Percentiles rank a stretch among this genome's conserved stretches.
phyloP scores from a whole-genome alignment of 441 rosid species.

The Cnidoscolus chayamansa region DNA sequence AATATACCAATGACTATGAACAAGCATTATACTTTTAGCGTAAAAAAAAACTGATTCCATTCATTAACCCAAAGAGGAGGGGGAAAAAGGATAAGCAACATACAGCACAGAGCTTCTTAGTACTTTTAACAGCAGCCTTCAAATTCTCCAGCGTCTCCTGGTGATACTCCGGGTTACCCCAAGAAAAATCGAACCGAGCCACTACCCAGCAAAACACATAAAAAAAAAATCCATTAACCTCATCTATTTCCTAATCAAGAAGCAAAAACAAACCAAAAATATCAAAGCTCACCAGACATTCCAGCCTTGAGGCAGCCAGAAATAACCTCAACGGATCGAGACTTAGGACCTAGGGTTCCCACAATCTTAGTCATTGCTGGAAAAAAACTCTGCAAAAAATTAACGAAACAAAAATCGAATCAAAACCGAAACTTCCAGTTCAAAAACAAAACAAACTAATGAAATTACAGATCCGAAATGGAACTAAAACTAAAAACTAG shows the following conservation, averaged over 20 bases:
- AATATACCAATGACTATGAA: neutral
- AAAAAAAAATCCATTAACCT: constrained; percentile 4
- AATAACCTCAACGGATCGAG: constrained; percentile 77
- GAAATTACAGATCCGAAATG: constrained; percentile 2
- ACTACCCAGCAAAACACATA: constrained; percentile 33
- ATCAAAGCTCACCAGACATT: constrained; percentile 67
- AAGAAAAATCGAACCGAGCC: constrained; percentile 92
- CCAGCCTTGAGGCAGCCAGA: constrained; percentile 89
- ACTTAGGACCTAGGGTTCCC: constrained; percentile 91
- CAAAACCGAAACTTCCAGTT: constrained; percentile 5
- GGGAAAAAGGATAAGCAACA: constrained; percentile 21
- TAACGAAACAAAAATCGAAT: neutral
- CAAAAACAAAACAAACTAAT: neutral
- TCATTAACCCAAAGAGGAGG: no score
- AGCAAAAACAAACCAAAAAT: neutral
- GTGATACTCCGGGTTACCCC: constrained; percentile 77
- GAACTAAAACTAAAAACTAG: neutral
- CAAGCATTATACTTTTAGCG: neutral
- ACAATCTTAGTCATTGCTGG: constrained; percentile 97
- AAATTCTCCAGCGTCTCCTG: constrained; percentile 83
- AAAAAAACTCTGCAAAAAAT: constrained; percentile 63
- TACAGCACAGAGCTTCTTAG: constrained; percentile 96
- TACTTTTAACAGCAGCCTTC: constrained; percentile 72
- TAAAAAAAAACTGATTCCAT: neutral
- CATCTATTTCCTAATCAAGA: constrained; percentile 2